These are phyloP conservation scores for Colletotrichum neosansevieriae DNA, from an alignment of 2,329 filamentous ascomycete species.

Conservation along the genomic window DNA sequence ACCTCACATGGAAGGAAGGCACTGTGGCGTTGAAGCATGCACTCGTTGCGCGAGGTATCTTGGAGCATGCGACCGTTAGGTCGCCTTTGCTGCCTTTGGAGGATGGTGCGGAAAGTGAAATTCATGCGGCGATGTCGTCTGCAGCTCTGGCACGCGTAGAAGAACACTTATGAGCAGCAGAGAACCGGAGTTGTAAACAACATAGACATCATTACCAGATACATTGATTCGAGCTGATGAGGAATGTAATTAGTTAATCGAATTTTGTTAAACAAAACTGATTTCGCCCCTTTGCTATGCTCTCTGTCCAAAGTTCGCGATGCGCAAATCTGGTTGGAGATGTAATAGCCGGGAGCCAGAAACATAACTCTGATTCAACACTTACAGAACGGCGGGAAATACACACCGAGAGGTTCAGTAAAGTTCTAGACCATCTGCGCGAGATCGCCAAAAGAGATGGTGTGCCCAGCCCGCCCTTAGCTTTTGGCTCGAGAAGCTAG, in stretches of 20 bases:
- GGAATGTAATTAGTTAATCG: too few relatives aligned
- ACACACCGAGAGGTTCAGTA: neutral
- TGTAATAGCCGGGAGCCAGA: neutral
- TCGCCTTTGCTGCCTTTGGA: slow-evolving; percentile 59
- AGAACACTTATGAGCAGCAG: neutral
- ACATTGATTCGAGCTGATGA: too few relatives aligned
- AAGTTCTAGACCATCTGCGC: neutral
- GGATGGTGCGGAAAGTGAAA: slow-evolving; percentile 58
- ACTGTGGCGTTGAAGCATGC: slow-evolving; percentile 65
- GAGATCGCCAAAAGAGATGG: neutral
- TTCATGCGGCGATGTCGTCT: slow-evolving; percentile 53
- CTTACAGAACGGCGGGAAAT: neutral
- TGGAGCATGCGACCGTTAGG: slow-evolving; percentile 62
- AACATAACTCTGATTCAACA: neutral
- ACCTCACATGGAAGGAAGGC: slow-evolving; percentile 68
- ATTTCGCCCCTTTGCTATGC: too few relatives aligned
- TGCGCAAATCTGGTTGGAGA: too few relatives aligned
- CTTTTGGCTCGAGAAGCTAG: neutral
- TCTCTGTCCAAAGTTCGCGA: too few relatives aligned
- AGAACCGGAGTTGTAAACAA: neutral
- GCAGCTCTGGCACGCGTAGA: slow-evolving; percentile 42
- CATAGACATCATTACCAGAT: neutral
- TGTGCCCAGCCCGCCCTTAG: neutral
- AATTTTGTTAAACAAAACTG: too few relatives aligned
- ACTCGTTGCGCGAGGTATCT: slow-evolving; percentile 61